Base-by-base conservation (phyloP, 2,329 filamentous ascomycete species). In the Macrophomina tecta region DNA sequence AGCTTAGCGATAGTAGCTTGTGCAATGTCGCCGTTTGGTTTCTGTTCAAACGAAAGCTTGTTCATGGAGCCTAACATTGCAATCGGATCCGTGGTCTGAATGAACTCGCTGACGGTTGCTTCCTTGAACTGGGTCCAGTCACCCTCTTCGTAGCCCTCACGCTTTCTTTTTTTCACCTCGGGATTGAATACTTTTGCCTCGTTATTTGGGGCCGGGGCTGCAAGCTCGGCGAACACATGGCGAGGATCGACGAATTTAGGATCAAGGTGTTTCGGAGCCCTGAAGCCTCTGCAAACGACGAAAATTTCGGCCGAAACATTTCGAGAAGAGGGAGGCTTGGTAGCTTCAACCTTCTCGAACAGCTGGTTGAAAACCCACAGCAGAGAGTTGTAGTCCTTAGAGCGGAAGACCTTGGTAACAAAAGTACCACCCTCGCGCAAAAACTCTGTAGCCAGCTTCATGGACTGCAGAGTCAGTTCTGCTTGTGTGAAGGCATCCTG, bases 251-350 rank as follows among this genome's bases (percentile, higher is more conserved):
- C 84, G 77, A 99, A 96, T 71, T 92, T 92, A 9, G 94, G 93
- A 75, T 99, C 95, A 68, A 99, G 88, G 70, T 89, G 87, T 81
- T 97, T 98, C 3, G 95, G 95, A 0, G 94, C 94, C 81, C 97
- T 98, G 84, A 89, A 99, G 23, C 94, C 95, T 71, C 90, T 89
- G 81, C 94, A 98, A 40, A 99, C 95, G 70, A 98, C 94, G 83
- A 99, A 99, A 48, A 98, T 98, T 83, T 99, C 95, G 71, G 95
- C 95, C 7, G 93, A 97, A 63, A 99, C 94, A 74, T 97, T 97
- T 83, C 95, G 87, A 8, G 93, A 97, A 0, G 93, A 97, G 0
- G 95, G 95, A 3, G 95, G 95, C 80, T 99, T 99, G 5, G 95
- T 99, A 58, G 96, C 94, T 77, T 99, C 94, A 70, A 99, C 95